These are phyloP conservation scores for Suillus spraguei DNA, from an alignment of 768 basidiomycete genomes.

Conservation along the genomic window DNA sequence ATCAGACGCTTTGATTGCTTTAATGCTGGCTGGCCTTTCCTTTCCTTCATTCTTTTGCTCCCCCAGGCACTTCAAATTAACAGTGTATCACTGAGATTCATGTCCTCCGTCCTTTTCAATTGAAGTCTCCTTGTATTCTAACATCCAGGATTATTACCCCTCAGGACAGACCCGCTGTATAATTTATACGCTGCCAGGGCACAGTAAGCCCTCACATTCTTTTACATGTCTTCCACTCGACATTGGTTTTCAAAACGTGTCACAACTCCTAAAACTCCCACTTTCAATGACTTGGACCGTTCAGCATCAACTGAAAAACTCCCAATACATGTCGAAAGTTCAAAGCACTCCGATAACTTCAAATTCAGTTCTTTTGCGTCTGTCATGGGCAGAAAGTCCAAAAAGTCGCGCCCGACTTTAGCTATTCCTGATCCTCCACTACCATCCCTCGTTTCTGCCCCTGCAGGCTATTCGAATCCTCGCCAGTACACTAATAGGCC, in stretches of 20 bases:
- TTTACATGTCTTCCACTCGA: constrained; percentile 22
- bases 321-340: constrained; percentile 17
- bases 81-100: constrained; percentile 7
- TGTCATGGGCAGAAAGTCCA: constrained; percentile 65
- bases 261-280: constrained; percentile 15
- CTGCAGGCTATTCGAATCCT: constrained; percentile 22
- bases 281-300: constrained; percentile 32
- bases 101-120: constrained; percentile 6
- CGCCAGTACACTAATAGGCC: constrained; percentile 40
- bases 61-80: not conserved
- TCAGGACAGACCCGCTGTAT: constrained; percentile 12
- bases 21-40: not conserved
- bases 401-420: constrained; percentile 52
- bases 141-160: constrained; percentile 6
- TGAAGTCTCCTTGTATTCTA: constrained; percentile 4
- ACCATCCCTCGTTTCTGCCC: constrained; percentile 19
- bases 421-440: constrained; percentile 53
- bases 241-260: constrained; percentile 34
- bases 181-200: not conserved
- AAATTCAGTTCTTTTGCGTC: constrained; percentile 59
- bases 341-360: constrained; percentile 32
- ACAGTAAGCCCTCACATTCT: constrained; percentile 8
- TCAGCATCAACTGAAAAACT: constrained; percentile 35
- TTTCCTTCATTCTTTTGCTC: constrained; percentile 5
- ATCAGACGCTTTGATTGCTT: constrained; percentile 9